Evolutionary conservation across 208 protist species (phyloP).

Genomic region (Cochliopodium minus): DNA sequence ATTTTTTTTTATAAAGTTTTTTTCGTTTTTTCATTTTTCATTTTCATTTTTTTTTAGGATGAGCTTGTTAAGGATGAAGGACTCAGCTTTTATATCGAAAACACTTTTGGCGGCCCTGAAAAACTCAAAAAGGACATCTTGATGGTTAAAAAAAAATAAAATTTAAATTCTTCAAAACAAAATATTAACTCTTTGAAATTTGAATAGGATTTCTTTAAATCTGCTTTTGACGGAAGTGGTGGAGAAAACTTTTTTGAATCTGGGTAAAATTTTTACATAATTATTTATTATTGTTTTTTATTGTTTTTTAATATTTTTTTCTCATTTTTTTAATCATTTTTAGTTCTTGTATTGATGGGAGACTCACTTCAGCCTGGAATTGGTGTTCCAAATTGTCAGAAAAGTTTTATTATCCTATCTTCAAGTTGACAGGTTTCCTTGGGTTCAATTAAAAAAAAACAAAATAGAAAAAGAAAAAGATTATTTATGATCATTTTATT

Average conservation of each 20-base stretch:
- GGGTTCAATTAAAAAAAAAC: too few relatives aligned
- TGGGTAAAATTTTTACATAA: too few relatives aligned
- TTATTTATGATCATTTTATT: too few relatives aligned
- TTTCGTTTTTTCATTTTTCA: too few relatives aligned
- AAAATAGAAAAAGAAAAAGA: too few relatives aligned
- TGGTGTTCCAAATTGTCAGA: slow-evolving; percentile 81
- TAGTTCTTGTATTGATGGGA: slow-evolving; percentile 83
- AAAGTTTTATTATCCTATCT: slow-evolving; percentile 81
- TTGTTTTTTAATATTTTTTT: not conserved
- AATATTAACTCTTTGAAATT: too few relatives aligned
- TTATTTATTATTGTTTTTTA: too few relatives aligned
- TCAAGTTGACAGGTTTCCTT: slow-evolving; percentile 74
- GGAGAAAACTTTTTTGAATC: slow-evolving; percentile 1
- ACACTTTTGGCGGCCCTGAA: not conserved
- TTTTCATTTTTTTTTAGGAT: not conserved
- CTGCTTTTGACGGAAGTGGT: not conserved
- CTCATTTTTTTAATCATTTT: slow-evolving; percentile 30
- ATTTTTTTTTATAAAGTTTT: too few relatives aligned
- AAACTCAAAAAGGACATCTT: not conserved
- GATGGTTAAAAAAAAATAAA: not conserved
- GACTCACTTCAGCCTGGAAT: slow-evolving; percentile 89
- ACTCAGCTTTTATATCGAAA: not conserved
- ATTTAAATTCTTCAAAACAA: too few relatives aligned
- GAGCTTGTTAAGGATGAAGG: not conserved
- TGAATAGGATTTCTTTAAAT: not conserved